Percentiles rank a stretch among this genome's conserved stretches.
Evolutionary conservation across 208 protist species (phyloP).

Genomic region (Trypanosoma caninum): DNA sequence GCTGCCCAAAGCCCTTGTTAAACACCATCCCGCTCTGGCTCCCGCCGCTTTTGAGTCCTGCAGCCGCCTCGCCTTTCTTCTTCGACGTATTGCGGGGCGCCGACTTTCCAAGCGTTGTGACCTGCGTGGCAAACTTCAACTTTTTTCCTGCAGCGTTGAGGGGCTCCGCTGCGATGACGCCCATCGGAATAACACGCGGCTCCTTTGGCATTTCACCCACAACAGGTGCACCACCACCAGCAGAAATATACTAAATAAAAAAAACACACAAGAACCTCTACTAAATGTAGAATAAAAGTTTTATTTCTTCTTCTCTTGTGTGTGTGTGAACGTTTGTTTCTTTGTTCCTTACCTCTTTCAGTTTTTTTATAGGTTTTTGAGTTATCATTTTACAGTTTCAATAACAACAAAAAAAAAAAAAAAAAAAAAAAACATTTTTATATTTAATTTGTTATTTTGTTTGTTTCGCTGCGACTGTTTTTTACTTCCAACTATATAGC

Average conservation of each 20-base stretch:
- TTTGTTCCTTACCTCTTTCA: too few relatives aligned
- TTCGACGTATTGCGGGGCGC: slow-evolving; percentile 38
- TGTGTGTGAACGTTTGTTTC: too few relatives aligned
- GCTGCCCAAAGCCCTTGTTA: slow-evolving; percentile 98
- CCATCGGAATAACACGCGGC: slow-evolving; percentile 68
- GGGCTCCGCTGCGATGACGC: slow-evolving; percentile 75
- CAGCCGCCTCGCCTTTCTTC: slow-evolving; percentile 23
- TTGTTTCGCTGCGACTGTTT: too few relatives aligned
- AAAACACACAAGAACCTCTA: not conserved
- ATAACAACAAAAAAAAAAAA: too few relatives aligned
- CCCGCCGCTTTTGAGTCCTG: slow-evolving; percentile 69
- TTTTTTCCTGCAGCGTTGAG: slow-evolving; percentile 45
- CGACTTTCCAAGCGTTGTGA: slow-evolving; percentile 69
- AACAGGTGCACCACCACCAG: not conserved
- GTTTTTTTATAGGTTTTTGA: too few relatives aligned
- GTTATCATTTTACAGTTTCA: too few relatives aligned
- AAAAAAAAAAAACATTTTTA: too few relatives aligned
- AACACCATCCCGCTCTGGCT: slow-evolving; percentile 91
- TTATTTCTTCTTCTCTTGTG: not conserved
- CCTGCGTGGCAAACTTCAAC: slow-evolving; percentile 76
- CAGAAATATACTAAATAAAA: not conserved
- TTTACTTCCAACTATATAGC: too few relatives aligned
- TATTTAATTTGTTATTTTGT: too few relatives aligned
- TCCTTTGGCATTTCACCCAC: slow-evolving; percentile 65
- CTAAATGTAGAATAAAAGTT: too few relatives aligned